A percentile compares a stretch with the other conserved stretches of the same genome.
phyloP scores from a whole-genome alignment of 176 grass and related monocot species.

The Miscanthus lutarioriparius region DNA sequence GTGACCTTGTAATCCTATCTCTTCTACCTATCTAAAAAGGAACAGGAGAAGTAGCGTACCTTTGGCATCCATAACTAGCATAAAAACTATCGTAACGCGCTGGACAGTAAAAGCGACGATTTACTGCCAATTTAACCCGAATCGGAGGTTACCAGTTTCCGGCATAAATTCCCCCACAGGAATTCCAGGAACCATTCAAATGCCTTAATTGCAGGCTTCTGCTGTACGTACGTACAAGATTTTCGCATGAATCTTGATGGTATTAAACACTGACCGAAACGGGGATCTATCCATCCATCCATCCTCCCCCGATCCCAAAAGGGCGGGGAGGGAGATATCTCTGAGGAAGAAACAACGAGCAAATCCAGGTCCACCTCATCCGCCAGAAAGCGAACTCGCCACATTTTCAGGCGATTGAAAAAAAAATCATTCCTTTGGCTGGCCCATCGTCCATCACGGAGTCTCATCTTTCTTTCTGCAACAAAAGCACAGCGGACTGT shows the following conservation, averaged over 20 bases:
- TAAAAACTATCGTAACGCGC: no score
- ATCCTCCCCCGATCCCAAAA: not conserved
- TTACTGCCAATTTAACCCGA: no score
- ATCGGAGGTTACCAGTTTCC: not conserved
- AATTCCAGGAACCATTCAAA: not conserved
- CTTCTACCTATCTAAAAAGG: no score
- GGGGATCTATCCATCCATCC: not conserved
- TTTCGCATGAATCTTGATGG: conserved; percentile 9
- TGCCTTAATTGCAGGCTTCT: not conserved
- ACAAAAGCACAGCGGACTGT: not conserved
- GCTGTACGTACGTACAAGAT: not conserved
- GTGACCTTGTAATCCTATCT: no score
- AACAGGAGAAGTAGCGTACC: no score
- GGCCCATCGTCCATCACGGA: not conserved
- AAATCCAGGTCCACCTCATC: conserved; percentile 37
- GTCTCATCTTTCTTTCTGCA: not conserved
- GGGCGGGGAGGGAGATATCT: not conserved
- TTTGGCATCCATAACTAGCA: no score
- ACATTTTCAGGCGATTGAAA: not conserved
- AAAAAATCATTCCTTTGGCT: conserved; percentile 6
- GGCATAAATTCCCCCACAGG: not conserved
- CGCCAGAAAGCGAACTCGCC: conserved; percentile 37
- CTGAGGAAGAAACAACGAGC: not conserved
- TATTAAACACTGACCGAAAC: conserved; percentile 14
- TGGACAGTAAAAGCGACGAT: no score